Percentiles rank a stretch among this genome's conserved stretches.
These are phyloP conservation scores for Entelexis paramagnoliae DNA, from an alignment of 1,139 yeast genomes.

Conservation along the genomic window DNA sequence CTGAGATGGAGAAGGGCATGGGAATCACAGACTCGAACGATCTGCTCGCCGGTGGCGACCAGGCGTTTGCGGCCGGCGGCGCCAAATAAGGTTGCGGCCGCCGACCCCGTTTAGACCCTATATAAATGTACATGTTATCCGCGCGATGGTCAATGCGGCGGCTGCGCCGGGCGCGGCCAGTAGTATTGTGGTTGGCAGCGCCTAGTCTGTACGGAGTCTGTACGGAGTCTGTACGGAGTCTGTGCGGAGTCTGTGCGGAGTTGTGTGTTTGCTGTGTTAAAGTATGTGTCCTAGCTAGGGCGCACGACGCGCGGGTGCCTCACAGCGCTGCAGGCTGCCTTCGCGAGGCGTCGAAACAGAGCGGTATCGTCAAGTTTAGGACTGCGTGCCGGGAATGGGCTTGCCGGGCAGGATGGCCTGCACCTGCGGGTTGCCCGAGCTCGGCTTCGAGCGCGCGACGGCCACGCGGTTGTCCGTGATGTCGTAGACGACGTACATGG, in stretches of 20 bases:
- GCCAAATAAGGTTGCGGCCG: neutral
- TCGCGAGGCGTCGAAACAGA: too few species aligned
- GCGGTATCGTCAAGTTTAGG: neutral
- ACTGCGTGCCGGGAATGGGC: slow-evolving; percentile 22
- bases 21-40: slow-evolving; percentile 22
- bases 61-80: slow-evolving; percentile 17
- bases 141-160: neutral
- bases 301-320: neutral
- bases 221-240: too few species aligned
- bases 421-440: slow-evolving; percentile 25
- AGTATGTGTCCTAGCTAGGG: neutral
- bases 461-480: slow-evolving; percentile 43
- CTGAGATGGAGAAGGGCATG: slow-evolving; percentile 90
- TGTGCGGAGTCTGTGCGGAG: neutral
- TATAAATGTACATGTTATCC: neutral
- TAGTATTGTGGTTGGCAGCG: too few species aligned
- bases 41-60: slow-evolving; percentile 21
- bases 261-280: neutral
- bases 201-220: too few species aligned
- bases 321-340: neutral
- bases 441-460: slow-evolving; percentile 40
- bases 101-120: neutral
- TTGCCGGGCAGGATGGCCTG: slow-evolving; percentile 28
- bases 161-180: too few species aligned
- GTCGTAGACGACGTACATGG: slow-evolving; percentile 47